These are phyloP conservation scores for Ashbya aceris DNA, from an alignment of 1,139 yeast species.

Conservation along the genomic window DNA sequence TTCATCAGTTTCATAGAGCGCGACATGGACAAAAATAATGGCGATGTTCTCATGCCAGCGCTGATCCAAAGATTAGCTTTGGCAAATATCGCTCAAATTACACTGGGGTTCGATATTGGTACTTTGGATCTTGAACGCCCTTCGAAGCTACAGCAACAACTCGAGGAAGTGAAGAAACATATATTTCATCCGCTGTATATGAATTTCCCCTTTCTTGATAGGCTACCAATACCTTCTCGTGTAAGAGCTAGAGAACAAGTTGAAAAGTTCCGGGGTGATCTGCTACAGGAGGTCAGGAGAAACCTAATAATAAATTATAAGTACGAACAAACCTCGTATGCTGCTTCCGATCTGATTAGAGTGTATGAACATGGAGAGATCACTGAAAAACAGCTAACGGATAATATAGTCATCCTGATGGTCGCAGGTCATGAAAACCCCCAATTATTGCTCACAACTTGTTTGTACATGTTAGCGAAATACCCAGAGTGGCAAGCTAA, in stretches of 20 bases:
- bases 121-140: constrained; percentile 29
- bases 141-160: constrained; percentile 32
- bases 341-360: constrained; percentile 30
- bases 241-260: constrained; percentile 39
- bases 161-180: constrained; percentile 41
- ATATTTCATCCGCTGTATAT: constrained; percentile 48
- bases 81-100: constrained; percentile 43
- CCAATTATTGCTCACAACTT: constrained; percentile 41
- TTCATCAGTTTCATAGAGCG: constrained; percentile 23
- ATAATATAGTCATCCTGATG: constrained; percentile 48
- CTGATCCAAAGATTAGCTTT: constrained; percentile 40
- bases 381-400: constrained; percentile 41
- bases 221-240: constrained; percentile 43
- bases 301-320: constrained; percentile 27
- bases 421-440: constrained; percentile 63
- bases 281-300: constrained; percentile 28
- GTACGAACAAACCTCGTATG: constrained; percentile 29
- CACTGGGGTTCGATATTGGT: constrained; percentile 42
- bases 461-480: constrained; percentile 42
- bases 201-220: constrained; percentile 48
- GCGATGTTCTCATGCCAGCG: constrained; percentile 32
- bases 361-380: constrained; percentile 35
- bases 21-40: constrained; percentile 10
- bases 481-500: constrained; percentile 31
- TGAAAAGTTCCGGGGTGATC: constrained; percentile 33